A percentile compares a stretch with the other conserved stretches of the same genome.
phyloP scores from a whole-genome alignment of 768 basidiomycete genomes.

The Leccinum boreale region DNA sequence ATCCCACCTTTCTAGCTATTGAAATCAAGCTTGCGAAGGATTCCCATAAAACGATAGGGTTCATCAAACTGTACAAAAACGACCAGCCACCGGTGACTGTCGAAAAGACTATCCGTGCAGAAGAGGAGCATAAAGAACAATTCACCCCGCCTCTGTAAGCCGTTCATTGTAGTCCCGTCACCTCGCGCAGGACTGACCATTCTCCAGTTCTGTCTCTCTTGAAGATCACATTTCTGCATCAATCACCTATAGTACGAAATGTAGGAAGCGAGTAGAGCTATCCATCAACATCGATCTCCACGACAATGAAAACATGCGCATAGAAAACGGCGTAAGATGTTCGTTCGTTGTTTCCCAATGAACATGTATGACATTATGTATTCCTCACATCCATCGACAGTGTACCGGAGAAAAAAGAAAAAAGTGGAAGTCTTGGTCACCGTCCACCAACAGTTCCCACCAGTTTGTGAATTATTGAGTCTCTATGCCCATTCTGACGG shows the following conservation, averaged over 20 bases:
- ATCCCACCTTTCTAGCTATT: not conserved
- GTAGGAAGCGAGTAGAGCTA: not conserved
- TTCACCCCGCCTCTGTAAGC: conserved; percentile 11
- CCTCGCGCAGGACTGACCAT: not conserved
- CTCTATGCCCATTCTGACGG: not conserved
- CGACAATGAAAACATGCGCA: not conserved
- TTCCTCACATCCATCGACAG: not conserved
- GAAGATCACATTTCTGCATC: not conserved
- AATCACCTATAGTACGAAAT: not conserved
- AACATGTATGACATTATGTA: not conserved
- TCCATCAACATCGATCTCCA: not conserved
- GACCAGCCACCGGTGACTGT: not conserved
- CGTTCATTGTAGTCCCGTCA: not conserved
- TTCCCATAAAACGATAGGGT: conserved; percentile 7
- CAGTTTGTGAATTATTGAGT: not conserved
- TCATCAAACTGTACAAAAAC: conserved; percentile 1
- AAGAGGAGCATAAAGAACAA: not conserved
- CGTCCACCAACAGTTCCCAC: not conserved
- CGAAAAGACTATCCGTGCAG: not conserved
- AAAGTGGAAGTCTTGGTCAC: conserved; percentile 8
- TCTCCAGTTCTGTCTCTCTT: not conserved
- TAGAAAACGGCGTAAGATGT: not conserved
- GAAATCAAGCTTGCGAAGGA: conserved; percentile 2
- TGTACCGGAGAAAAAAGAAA: conserved; percentile 5
- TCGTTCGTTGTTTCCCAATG: not conserved